phyloP scores from a whole-genome alignment of 73 alveolate genomes.

The Durusdinium trenchii region DNA sequence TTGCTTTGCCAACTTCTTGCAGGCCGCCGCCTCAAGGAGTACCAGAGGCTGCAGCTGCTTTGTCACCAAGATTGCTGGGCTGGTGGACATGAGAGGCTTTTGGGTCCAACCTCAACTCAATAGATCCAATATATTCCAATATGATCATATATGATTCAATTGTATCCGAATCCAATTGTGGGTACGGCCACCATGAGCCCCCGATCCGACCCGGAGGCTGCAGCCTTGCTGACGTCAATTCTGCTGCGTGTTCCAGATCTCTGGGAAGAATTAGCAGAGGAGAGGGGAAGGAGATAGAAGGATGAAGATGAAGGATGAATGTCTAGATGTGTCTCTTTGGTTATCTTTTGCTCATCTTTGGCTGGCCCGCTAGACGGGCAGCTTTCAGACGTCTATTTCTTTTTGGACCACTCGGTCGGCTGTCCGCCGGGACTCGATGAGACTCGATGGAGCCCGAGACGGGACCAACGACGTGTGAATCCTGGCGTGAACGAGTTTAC shows the following conservation, averaged over 20 bases:
- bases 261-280: constrained; percentile 75
- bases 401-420: too few species aligned
- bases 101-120: neutral
- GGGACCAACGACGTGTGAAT: too few species aligned
- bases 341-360: too few species aligned
- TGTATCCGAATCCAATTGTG: neutral
- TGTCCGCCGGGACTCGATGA: too few species aligned
- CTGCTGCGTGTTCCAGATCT: constrained; percentile 45
- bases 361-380: too few species aligned
- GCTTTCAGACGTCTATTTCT: too few species aligned
- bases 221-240: constrained; percentile 45
- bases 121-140: too few species aligned
- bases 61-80: neutral
- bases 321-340: too few species aligned
- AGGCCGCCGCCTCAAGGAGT: constrained; percentile 22
- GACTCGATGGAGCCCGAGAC: too few species aligned
- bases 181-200: neutral
- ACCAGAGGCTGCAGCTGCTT: constrained; percentile 12
- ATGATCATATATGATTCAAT: neutral
- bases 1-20: too few species aligned
- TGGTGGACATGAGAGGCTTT: neutral
- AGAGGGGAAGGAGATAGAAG: neutral
- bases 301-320: neutral
- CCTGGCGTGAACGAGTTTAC: too few species aligned
- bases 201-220: neutral